Base-by-base conservation (phyloP, 2,329 filamentous ascomycete species). In the Diaporthe citri region DNA sequence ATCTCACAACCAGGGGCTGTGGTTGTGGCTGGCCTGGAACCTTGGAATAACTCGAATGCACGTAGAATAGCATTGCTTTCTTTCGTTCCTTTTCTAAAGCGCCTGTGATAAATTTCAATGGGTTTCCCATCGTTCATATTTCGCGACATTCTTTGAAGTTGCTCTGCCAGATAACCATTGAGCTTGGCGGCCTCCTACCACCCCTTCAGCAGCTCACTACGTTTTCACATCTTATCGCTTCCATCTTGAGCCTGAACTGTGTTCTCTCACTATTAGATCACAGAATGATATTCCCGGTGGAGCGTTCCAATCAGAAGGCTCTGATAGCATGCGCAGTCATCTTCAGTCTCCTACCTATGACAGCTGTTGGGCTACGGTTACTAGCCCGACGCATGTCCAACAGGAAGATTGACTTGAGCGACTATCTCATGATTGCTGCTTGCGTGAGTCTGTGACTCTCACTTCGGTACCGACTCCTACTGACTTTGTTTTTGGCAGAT, bases 321-420 rank as follows among this genome's bases (percentile, higher is more conserved):
- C 39, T 56, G 51, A 56, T 70, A 43, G 43, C n/a, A 56, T 70
- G 66, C 13, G 66, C 66, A 4, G 39, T 70, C 20, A 43, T 70
- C 9, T 70, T 70, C 31, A 43, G 66, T 22, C 46, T 70, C 15
- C 36, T 56, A 8, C 66, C 62, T 28, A 71, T 25, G 36, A 74
- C 22, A 34, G 62, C 71, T 46, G 66, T 70, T 22, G 66, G 66
- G n/a, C 17, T 88, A 88, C 76, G 51, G 15, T 28, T 70, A 10
- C 31, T 56, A 20, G 66, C 66, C 34, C 20, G 39, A 22, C 51
- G 66, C 22, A 56, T 56, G 22, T 56, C 66, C 43, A 66, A 66
- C 62, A 66, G 62, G 13, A 66, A 66, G 28, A 9, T 36, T 9
- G 62, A 66, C 39, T 22, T 48, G 36, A 70, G 51, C 28, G 51